Evolutionary conservation across 1,284 basidiomycete genomes (phyloP).

Genomic region (Blastosporella zonata): DNA sequence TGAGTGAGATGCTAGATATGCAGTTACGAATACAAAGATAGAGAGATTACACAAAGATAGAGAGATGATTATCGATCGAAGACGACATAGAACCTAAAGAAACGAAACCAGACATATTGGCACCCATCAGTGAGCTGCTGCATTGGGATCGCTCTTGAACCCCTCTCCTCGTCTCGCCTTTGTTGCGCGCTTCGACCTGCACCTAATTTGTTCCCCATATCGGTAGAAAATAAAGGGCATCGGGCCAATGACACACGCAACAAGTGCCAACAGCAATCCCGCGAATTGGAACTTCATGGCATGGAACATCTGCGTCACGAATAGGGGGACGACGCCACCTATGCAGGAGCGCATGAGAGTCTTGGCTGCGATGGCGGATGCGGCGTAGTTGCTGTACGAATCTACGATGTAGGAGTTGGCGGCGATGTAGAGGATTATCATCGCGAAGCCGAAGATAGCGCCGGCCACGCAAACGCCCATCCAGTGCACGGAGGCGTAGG

Average conservation of each 20-base stretch:
- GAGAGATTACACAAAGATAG: neutral
- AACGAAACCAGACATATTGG: too few relatives aligned
- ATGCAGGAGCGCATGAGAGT: neutral
- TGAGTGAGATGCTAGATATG: neutral
- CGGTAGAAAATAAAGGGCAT: constrained; percentile 38
- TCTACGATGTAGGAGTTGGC: constrained; percentile 46
- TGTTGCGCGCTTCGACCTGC: neutral
- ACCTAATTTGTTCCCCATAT: constrained; percentile 33
- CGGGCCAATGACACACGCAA: constrained; percentile 31
- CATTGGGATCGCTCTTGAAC: neutral
- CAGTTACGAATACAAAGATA: neutral
- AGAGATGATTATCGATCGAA: too few relatives aligned
- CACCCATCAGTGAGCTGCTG: neutral
- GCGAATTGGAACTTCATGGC: constrained; percentile 39
- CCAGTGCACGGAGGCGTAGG: constrained; percentile 34
- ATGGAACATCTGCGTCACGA: constrained; percentile 39
- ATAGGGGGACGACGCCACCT: constrained; percentile 36
- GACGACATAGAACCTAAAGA: neutral
- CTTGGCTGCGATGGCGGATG: constrained; percentile 32
- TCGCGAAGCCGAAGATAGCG: constrained; percentile 35
- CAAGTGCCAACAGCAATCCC: constrained; percentile 33
- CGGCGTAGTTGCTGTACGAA: constrained; percentile 36
- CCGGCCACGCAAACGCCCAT: constrained; percentile 35
- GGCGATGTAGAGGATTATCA: constrained; percentile 40
- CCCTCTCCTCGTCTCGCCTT: neutral